A percentile compares a stretch with the other conserved stretches of the same genome.
Evolutionary conservation across 768 basidiomycete species (phyloP).

Genomic region (Hygrophorus pudorinus): DNA sequence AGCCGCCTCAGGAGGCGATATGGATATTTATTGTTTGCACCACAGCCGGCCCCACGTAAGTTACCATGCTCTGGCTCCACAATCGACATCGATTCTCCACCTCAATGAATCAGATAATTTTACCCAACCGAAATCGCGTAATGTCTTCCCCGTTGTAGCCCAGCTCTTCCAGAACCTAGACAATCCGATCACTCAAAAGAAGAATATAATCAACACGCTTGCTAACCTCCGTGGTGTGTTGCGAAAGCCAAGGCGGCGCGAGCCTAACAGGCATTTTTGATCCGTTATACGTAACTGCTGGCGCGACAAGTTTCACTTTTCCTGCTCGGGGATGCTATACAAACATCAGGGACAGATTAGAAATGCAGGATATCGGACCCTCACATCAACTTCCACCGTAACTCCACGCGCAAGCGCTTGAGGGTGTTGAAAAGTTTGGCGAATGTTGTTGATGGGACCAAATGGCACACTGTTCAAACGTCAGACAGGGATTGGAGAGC

Average conservation of each 20-base stretch:
- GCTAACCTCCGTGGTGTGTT: conserved; percentile 70
- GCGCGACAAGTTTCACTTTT: conserved; percentile 68
- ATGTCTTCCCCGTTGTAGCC: conserved; percentile 11
- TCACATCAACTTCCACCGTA: conserved; percentile 70
- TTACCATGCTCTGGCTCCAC: no score
- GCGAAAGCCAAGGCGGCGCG: conserved; percentile 82
- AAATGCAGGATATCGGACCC: conserved; percentile 15
- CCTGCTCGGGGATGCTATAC: conserved; percentile 65
- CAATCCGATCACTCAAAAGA: conserved; percentile 8
- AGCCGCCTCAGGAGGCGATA: no score
- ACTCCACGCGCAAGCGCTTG: conserved; percentile 70
- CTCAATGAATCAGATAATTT: not conserved
- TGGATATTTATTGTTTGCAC: no score
- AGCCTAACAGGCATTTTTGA: conserved; percentile 60
- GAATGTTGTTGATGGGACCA: conserved; percentile 88
- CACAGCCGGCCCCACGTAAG: no score
- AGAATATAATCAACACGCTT: not conserved
- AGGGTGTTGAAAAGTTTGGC: conserved; percentile 84
- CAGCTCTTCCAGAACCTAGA: conserved; percentile 36
- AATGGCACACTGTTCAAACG: conserved; percentile 15
- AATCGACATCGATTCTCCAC: no score
- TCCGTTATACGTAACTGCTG: conserved; percentile 77
- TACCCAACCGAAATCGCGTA: not conserved
- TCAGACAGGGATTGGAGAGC: not conserved
- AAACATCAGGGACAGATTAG: conserved; percentile 17